Base-by-base conservation (phyloP, 2,329 filamentous ascomycete genomes). In the Colletotrichum echinochloae region DNA sequence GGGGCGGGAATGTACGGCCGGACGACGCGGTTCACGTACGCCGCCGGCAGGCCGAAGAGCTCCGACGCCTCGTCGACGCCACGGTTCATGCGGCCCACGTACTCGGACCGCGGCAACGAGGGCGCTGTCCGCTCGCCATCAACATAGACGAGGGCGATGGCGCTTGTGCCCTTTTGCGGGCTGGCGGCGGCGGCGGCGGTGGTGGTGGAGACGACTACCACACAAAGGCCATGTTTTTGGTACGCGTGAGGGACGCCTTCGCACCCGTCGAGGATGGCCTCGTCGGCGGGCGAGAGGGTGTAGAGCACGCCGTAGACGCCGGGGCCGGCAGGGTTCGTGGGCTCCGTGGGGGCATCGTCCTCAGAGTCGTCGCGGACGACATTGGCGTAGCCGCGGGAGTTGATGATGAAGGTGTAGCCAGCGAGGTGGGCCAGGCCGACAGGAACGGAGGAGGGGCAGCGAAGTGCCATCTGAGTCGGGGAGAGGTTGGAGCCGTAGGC, bases 401-500 rank as follows among this genome's bases (percentile, higher is more conserved):
- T 91, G 81, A 94, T 92, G 63, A 91, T 83, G 90, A 90, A 94
- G 54, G 78, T 81, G 83, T 89, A 91, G 49, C 82, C 81, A 1
- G 78, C 76, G 4, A 94, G 83, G 26, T 86, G 79, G 4, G 85
- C 91, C 60, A 92, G 81, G 52, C 89, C 89, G 8, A 89, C 77
- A 63, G 88, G 87, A 16, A 77, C 80, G 2, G 88, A 88, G 18
- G 76, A 78, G 64, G 89, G 90, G 76, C 91, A 93, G 62, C 91
- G 89, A 55, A 77, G 74, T 5, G 74, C 74, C 91, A 94, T 93
- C 79, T 93, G 91, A 35, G 84, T 79, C 0, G 85, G 85, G 78
- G 89, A 92, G 68, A 93, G 85, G 78, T 93, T 93, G 77, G 87
- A 90, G 72, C 91, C 91, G 79, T 91, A 93, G 75, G 88, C 91